These are phyloP conservation scores for Hirsutella thompsonii DNA, from an alignment of 2,329 filamentous ascomycete species.

Conservation along the genomic window DNA sequence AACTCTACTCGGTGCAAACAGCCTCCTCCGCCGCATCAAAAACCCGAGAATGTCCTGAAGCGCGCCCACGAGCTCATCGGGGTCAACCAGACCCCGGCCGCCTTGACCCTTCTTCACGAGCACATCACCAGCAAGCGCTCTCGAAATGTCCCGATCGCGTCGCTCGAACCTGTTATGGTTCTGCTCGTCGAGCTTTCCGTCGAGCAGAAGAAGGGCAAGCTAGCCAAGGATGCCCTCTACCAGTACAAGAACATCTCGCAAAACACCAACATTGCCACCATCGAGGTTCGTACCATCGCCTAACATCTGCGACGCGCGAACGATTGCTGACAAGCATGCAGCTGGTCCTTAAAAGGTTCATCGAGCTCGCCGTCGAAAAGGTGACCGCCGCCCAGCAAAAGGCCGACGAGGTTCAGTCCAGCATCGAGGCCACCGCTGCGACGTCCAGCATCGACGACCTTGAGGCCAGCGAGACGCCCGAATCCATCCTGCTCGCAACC, in stretches of 20 bases:
- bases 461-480: conserved; percentile 92
- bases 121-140: conserved; percentile 98
- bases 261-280: conserved; percentile 96
- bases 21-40: conserved; percentile 94
- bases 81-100: conserved; percentile 84
- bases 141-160: conserved; percentile 91
- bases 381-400: conserved; percentile 92
- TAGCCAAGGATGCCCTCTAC: conserved; percentile 96
- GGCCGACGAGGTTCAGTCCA: conserved; percentile 88
- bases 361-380: conserved; percentile 91
- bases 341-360: conserved; percentile 94
- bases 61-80: conserved; percentile 97
- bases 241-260: conserved; percentile 99
- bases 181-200: conserved; percentile 94
- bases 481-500: conserved; percentile 94
- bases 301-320: neutral
- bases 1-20: conserved; percentile 20
- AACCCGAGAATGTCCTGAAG: conserved; percentile 98
- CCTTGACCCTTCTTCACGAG: conserved; percentile 91
- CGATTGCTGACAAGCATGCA: conserved; percentile 19
- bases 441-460: conserved; percentile 79
- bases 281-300: conserved; percentile 52
- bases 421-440: conserved; percentile 54
- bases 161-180: conserved; percentile 96
- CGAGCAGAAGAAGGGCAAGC: conserved; percentile 94